Conservation (phyloP, 2,329 filamentous ascomycete species). For the Aspergillus brasiliensis region DNA sequence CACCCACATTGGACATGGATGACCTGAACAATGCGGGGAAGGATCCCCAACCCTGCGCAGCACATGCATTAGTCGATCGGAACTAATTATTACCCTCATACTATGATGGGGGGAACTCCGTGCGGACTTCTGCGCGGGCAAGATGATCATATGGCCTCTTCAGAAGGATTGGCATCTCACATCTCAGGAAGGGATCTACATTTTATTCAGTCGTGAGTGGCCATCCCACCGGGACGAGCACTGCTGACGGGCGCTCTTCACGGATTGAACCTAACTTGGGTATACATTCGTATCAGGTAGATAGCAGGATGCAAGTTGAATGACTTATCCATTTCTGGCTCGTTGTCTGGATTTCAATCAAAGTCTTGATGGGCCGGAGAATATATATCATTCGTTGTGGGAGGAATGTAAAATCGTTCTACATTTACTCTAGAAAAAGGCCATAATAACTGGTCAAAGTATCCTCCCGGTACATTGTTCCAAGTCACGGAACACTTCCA, state of each 20-base stretch:
- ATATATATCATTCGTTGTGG: background rate
- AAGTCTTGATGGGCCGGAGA: background rate
- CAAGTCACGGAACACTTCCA: background rate
- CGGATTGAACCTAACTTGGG: background rate
- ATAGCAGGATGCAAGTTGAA: background rate
- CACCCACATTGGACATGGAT: background rate
- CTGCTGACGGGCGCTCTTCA: background rate
- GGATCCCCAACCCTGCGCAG: background rate
- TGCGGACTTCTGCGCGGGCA: background rate
- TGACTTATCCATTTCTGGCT: background rate
- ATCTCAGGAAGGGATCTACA: slow-evolving; percentile 1
- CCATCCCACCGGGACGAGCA: slow-evolving; percentile 6
- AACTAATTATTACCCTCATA: background rate
- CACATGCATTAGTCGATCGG: background rate
- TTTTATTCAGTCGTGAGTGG: background rate
- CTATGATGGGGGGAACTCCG: background rate
- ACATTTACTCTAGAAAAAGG: too few relatives aligned
- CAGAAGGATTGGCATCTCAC: background rate
- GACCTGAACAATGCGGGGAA: background rate
- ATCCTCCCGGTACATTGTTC: background rate
- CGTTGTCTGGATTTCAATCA: background rate
- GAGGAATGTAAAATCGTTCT: background rate
- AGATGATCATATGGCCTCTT: background rate
- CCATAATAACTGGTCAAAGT: background rate
- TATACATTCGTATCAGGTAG: too few relatives aligned